Conservation (phyloP, 352 stramenopile species). For the Globisporangium yorkense region DNA sequence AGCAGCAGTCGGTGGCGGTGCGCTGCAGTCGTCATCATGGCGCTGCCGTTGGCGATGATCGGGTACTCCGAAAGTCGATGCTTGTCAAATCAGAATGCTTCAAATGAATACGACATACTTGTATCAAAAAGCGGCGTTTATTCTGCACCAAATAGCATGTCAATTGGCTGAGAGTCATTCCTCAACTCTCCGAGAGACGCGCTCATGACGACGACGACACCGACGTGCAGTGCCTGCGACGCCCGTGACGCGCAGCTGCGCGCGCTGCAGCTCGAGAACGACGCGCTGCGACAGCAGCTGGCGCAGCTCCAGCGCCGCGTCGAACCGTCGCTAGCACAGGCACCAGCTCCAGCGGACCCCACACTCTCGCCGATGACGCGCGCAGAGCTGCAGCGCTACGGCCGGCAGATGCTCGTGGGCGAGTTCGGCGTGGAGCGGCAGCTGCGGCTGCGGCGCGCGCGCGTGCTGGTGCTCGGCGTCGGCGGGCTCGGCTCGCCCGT, state of each 20-base stretch:
- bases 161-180: neutral
- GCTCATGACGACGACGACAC: neutral
- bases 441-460: constrained; percentile 60
- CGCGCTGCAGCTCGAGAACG: constrained; percentile 12
- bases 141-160: neutral
- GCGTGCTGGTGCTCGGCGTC: constrained; percentile 90
- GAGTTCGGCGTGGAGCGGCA: constrained; percentile 91
- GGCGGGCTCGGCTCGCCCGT: constrained; percentile 95
- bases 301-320: constrained; percentile 1
- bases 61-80: neutral
- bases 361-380: constrained; percentile 33
- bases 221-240: constrained; percentile 1
- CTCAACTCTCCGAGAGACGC: neutral
- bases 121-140: neutral
- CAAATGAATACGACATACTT: neutral
- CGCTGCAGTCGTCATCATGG: neutral
- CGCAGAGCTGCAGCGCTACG: constrained; percentile 84
- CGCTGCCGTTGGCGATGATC: neutral
- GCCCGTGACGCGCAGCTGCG: constrained; percentile 31
- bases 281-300: constrained; percentile 11
- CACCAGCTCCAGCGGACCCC: neutral
- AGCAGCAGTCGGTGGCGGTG: neutral
- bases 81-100: neutral
- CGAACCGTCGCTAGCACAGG: neutral
- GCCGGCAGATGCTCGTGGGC: constrained; percentile 92